Evolutionary conservation across 305 asterid species (phyloP).

Genomic region (Solanum hybrid): DNA sequence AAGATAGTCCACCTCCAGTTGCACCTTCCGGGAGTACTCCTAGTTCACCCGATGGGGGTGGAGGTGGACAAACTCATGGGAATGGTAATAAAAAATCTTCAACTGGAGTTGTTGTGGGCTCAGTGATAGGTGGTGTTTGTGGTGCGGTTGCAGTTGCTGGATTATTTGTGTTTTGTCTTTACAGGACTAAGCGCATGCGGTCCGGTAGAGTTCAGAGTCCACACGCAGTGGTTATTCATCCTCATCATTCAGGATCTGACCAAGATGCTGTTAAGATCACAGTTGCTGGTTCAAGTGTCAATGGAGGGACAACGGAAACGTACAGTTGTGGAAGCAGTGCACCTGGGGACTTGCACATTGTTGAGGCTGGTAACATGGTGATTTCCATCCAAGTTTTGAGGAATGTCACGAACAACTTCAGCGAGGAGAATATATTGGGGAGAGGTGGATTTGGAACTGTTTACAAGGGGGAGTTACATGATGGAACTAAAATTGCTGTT

Average conservation of each 20-base stretch:
- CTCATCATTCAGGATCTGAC: conserved; percentile 68
- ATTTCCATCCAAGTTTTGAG: conserved; percentile 74
- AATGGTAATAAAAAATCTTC: conserved; percentile 40
- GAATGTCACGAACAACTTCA: conserved; percentile 66
- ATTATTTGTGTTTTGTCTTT: conserved; percentile 35
- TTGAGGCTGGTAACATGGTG: conserved; percentile 72
- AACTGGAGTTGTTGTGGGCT: conserved; percentile 49
- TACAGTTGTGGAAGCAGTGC: conserved; percentile 53
- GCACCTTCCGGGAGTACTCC: conserved; percentile 13
- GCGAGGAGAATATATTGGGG: conserved; percentile 60
- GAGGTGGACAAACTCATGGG: conserved; percentile 15
- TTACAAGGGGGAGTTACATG: conserved; percentile 80
- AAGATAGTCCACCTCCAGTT: conserved; percentile 48
- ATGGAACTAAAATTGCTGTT: conserved; percentile 82
- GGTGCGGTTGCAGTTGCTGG: conserved; percentile 37
- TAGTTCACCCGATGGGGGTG: conserved; percentile 13
- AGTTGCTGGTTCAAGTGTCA: conserved; percentile 47
- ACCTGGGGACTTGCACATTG: conserved; percentile 47
- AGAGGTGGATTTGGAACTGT: conserved; percentile 94
- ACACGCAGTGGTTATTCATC: conserved; percentile 54
- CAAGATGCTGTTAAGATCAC: conserved; percentile 68
- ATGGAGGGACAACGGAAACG: conserved; percentile 54
- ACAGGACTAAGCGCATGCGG: conserved; percentile 33
- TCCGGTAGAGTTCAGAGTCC: conserved; percentile 49
- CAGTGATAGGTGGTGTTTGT: conserved; percentile 57